phyloP scores from a whole-genome alignment of 768 basidiomycete species.

The Tricholoma hemisulphureum region DNA sequence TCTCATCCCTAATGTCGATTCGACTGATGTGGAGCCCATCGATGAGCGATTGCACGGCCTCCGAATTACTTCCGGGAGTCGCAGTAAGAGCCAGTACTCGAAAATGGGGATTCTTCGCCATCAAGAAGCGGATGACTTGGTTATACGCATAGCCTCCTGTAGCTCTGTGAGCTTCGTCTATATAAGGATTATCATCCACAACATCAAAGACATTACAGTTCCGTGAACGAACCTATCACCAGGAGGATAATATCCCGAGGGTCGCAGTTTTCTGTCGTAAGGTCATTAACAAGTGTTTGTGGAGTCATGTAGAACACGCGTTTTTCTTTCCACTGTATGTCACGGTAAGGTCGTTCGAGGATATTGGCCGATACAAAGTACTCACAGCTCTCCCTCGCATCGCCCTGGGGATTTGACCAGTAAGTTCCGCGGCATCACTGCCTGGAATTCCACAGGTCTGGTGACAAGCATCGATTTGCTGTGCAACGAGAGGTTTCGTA shows the following conservation, averaged over 20 bases:
- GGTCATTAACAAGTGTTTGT: slow-evolving; percentile 89
- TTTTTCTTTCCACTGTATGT: slow-evolving; percentile 70
- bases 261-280: slow-evolving; percentile 71
- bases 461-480: slow-evolving; percentile 93
- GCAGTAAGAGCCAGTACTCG: slow-evolving; percentile 92
- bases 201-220: not conserved
- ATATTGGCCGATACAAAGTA: slow-evolving; percentile 4
- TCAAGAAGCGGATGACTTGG: slow-evolving; percentile 82
- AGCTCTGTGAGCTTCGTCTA: slow-evolving; percentile 94
- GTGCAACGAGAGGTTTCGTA: slow-evolving; percentile 92
- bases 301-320: slow-evolving; percentile 95
- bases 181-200: not conserved
- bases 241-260: slow-evolving; percentile 77
- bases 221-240: slow-evolving; percentile 66
- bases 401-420: slow-evolving; percentile 62
- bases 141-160: slow-evolving; percentile 93
- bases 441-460: slow-evolving; percentile 91
- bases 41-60: slow-evolving; percentile 87
- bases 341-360: not conserved
- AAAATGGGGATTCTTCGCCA: slow-evolving; percentile 93
- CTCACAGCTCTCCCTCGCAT: slow-evolving; percentile 61
- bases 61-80: slow-evolving; percentile 84
- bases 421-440: slow-evolving; percentile 80
- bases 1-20: slow-evolving; percentile 92
- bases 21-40: slow-evolving; percentile 92